Evolutionary conservation across 2,329 filamentous ascomycete species (phyloP).

Genomic region (Escovopsis sp.): DNA sequence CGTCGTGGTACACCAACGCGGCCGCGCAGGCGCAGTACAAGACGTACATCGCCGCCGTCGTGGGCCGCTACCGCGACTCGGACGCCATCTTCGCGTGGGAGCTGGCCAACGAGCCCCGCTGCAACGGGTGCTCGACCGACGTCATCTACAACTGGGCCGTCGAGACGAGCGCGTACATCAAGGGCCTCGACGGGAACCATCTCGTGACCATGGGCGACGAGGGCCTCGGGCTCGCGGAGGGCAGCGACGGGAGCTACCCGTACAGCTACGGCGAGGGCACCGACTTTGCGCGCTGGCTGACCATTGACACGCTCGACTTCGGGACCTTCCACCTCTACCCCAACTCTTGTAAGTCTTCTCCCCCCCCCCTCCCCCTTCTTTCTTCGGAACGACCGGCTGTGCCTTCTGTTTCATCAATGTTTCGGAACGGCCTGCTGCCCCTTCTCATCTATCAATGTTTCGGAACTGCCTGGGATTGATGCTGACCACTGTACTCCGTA

Average conservation of each 20-base stretch:
- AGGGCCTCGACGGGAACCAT: conserved; percentile 45
- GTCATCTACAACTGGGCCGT: conserved; percentile 37
- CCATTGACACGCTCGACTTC: conserved; percentile 37
- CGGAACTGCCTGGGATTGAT: conserved; percentile 6
- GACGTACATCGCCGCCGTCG: conserved; percentile 32
- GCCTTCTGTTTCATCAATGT: too few relatives aligned
- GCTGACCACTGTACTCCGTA: neutral
- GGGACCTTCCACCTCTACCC: conserved; percentile 19
- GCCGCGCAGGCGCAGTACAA: conserved; percentile 40
- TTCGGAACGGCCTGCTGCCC: too few relatives aligned
- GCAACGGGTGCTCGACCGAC: conserved; percentile 6
- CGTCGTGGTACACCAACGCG: conserved; percentile 41
- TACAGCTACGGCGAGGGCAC: conserved; percentile 35
- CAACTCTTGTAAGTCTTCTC: conserved; percentile 16
- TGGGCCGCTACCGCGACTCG: conserved; percentile 31
- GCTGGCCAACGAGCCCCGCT: conserved; percentile 19
- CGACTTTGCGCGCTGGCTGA: conserved; percentile 36
- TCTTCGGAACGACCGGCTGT: too few relatives aligned
- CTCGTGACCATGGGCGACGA: conserved; percentile 51
- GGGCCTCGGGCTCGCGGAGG: conserved; percentile 27
- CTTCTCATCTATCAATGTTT: too few relatives aligned
- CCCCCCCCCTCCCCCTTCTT: neutral
- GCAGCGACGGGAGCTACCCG: conserved; percentile 35
- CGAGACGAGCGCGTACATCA: conserved; percentile 40
- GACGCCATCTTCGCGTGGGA: conserved; percentile 39